Percentiles rank a stretch among this genome's conserved stretches.
These are phyloP conservation scores for Colletotrichum coccodes DNA, from an alignment of 2,329 filamentous ascomycete genomes.

Conservation along the genomic window DNA sequence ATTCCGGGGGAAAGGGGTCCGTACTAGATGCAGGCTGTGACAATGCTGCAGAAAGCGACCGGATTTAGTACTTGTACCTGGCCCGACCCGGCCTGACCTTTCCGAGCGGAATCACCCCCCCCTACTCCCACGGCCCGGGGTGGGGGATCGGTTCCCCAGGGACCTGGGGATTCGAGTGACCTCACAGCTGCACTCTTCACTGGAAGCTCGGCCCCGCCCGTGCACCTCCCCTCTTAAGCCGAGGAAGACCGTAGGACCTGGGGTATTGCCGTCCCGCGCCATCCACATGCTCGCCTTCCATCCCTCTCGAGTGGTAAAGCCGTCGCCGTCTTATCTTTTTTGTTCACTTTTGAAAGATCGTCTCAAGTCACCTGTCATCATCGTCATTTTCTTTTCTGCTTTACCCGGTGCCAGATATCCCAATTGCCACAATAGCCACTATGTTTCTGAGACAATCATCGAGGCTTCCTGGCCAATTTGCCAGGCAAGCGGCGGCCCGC, in stretches of 20 bases:
- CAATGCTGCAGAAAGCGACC: background rate
- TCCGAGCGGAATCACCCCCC: background rate
- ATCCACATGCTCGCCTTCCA: constrained; percentile 28
- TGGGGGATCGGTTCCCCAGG: constrained; percentile 22
- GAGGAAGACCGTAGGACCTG: constrained; percentile 30
- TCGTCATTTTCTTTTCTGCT: constrained; percentile 10
- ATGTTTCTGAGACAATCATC: constrained; percentile 47
- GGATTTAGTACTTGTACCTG: background rate
- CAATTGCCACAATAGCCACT: constrained; percentile 26
- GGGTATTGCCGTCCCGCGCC: constrained; percentile 24
- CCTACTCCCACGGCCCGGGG: constrained; percentile 29
- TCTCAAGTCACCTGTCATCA: constrained; percentile 1
- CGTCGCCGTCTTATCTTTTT: constrained; percentile 19
- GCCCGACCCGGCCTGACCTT: background rate
- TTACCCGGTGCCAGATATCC: background rate
- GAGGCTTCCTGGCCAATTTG: constrained; percentile 46
- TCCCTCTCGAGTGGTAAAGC: constrained; percentile 16
- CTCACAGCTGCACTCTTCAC: constrained; percentile 11
- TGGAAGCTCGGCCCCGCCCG: constrained; percentile 31
- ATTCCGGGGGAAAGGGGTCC: background rate
- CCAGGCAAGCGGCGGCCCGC: constrained; percentile 53
- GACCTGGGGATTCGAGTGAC: constrained; percentile 22
- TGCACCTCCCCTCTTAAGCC: constrained; percentile 28
- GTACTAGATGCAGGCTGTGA: constrained; percentile 1
- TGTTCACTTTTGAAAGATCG: constrained; percentile 14